Evolutionary conservation across 78 protist genomes (phyloP), one percentile per base, ranked within the genome.

Genomic region (Dictyostelium brefeldianum): DNA sequence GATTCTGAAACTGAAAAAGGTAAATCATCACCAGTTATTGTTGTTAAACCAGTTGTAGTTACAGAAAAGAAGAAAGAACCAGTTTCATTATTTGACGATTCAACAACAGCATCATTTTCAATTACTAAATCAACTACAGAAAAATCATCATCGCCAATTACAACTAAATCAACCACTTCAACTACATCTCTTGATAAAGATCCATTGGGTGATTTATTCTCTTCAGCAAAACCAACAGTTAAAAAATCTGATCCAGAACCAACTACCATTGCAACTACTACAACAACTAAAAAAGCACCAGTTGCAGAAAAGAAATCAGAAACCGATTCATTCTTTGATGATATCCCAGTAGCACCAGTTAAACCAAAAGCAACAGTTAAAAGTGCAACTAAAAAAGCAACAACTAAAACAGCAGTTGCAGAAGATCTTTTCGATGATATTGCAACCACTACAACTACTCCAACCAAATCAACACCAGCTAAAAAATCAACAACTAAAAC

Each of bases 241-340:
- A 57, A 57, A 64, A 64, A 64, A 64, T 12, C 36, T 15, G 43
- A n/a, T 65, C 51, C n/a, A 57, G 70, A 62, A 62, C 27, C 27
- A n/a, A n/a, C n/a, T n/a, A n/a, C n/a, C n/a, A n/a, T n/a, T n/a
- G n/a, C n/a, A n/a, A n/a, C n/a, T n/a, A n/a, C n/a, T n/a, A n/a
- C 50, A 56, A 71, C 53, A 12, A 81, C 78, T 29, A 36, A 20
- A 59, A 79, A 80, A 62, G n/a, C 83, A 78, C 25, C 87, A 18
- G 29, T 70, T 54, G 50, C 36, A n/a, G 41, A 77, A 7, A 81
- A 48, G 11, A 50, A 53, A 31, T 11, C 93, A 51, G 27, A 48
- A 48, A 31, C 69, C 3, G 93, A 87, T 36, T 77, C 83, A 36
- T 75, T 87, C 57, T 87, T 87, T 78, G 93, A 87, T 77, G 84